Evolutionary conservation across 768 basidiomycete species (phyloP).

Genomic region (Lactarius trivialis): DNA sequence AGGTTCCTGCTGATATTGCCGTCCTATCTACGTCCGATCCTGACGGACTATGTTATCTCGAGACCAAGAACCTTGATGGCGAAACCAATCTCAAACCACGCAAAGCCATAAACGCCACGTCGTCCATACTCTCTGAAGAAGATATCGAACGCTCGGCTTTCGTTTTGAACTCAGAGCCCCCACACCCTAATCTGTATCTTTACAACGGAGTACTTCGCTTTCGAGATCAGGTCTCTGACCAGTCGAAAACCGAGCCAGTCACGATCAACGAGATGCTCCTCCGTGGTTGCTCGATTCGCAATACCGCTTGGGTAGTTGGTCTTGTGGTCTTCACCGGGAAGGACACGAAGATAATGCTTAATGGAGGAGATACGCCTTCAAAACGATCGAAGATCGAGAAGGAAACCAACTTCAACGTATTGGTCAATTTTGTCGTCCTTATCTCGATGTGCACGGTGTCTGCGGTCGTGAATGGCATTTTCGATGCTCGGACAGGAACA

Average conservation of each 20-base stretch:
- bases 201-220: slow-evolving; percentile 85
- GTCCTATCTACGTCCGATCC: slow-evolving; percentile 89
- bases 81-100: slow-evolving; percentile 95
- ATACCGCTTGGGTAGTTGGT: slow-evolving; percentile 89
- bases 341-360: slow-evolving; percentile 90
- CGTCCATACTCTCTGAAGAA: slow-evolving; percentile 73
- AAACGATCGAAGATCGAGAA: slow-evolving; percentile 96
- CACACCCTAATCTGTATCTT: slow-evolving; percentile 87
- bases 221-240: slow-evolving; percentile 44
- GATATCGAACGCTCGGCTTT: slow-evolving; percentile 86
- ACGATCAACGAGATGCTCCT: slow-evolving; percentile 91
- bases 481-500: slow-evolving; percentile 51
- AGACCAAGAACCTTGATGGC: slow-evolving; percentile 97
- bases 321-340: slow-evolving; percentile 91
- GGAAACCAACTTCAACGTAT: slow-evolving; percentile 97
- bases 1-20: slow-evolving; percentile 92
- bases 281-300: slow-evolving; percentile 83
- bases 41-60: slow-evolving; percentile 89
- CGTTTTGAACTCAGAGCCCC: slow-evolving; percentile 86
- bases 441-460: slow-evolving; percentile 68
- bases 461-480: slow-evolving; percentile 69
- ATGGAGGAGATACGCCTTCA: slow-evolving; percentile 90
- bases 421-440: slow-evolving; percentile 85
- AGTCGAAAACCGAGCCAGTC: slow-evolving; percentile 58
- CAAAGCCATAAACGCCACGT: slow-evolving; percentile 67